Evolutionary conservation across 1,139 yeast species (phyloP), one percentile per base, ranked within the genome.

Genomic region (Pichia sp.): DNA sequence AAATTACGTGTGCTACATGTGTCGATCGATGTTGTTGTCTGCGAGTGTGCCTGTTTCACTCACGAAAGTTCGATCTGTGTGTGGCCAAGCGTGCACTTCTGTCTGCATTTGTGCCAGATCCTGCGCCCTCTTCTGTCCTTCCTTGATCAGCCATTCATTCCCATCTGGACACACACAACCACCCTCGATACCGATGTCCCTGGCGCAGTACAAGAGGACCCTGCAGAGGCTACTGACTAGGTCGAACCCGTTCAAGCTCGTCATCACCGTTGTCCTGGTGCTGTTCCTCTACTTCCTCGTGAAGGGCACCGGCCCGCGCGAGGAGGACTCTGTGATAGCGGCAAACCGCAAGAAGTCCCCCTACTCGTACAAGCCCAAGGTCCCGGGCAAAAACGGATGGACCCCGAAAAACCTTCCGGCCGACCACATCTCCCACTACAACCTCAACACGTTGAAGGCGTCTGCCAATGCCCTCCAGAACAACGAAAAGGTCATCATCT

Each of bases 351-450:
- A 50, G 38, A 53, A 53, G 3, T 53, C 58, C 5, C 16, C 34
- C 0, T 51, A 55, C 16, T 11, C 15, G n/a, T 48, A 53, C 30
- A 31, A 36, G 3, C 11, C 52, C 11, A 34, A 46, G 13, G 10
- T 8, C 16, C 29, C 44, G 15, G n/a, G 10, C 8, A 51, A 36
- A 3, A 51, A 47, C 4, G 38, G 47, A 54, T 78, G 80, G 47
- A 76, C 81, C 58, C 83, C 89, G 62, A 73, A 79, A 64, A 81
- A 81, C 67, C 70, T 82, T 53, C 88, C 90, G 31, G 86, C 85
- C 61, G 87, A 87, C 65, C 93, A 87, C 67, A 88, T 90, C 63
- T 80, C 87, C 49, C 95, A 89, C 67, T 90, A 87, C 68, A 90
- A 90, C 70, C 78, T 92, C 74, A 90, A 92, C 72, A 79, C 79